These are phyloP conservation scores for Neurospora cerealis DNA, from an alignment of 495 filamentous ascomycete species.

Conservation along the genomic window DNA sequence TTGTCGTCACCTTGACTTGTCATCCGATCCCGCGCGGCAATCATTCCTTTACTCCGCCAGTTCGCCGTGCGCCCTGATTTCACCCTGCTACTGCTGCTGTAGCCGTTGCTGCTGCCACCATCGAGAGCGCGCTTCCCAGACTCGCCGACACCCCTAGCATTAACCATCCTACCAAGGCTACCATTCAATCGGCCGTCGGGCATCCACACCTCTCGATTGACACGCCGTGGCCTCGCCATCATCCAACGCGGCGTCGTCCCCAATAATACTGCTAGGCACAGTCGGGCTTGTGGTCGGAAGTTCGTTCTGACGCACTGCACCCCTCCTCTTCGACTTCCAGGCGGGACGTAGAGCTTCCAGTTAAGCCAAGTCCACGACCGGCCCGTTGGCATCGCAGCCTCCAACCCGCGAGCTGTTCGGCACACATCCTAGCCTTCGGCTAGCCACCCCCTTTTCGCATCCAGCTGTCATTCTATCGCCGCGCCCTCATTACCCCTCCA, in stretches of 20 bases:
- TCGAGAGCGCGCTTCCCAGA: not conserved
- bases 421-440: not conserved
- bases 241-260: not conserved
- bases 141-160: not conserved
- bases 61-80: not conserved
- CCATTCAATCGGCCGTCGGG: not conserved
- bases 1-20: not conserved
- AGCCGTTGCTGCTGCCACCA: not conserved
- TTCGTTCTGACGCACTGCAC: not conserved
- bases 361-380: not conserved
- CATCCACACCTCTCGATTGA: not conserved
- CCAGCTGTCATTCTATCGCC: not conserved
- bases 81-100: not conserved
- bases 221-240: not conserved
- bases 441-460: not conserved
- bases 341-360: not conserved
- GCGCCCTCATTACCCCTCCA: conserved; percentile 9
- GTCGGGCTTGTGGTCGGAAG: not conserved
- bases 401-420: not conserved
- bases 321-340: not conserved
- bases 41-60: not conserved
- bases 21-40: not conserved
- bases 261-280: not conserved
- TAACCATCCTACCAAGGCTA: not conserved
- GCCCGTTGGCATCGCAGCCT: not conserved